phyloP scores from a whole-genome alignment of 345 rosid species.

The Acer negundo region DNA sequence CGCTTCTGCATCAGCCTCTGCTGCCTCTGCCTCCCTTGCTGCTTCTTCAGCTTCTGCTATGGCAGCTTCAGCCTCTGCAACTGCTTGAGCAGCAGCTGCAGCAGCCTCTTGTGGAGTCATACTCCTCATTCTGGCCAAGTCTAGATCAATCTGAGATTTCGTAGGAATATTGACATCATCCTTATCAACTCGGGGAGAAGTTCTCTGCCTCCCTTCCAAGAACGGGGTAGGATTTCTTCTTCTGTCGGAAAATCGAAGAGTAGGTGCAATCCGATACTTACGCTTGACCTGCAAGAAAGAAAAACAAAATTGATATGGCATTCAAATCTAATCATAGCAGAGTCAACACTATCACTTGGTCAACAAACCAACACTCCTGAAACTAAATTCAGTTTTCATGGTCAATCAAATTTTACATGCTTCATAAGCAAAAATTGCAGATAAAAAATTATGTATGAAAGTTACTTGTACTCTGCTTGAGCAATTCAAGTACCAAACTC shows the following conservation, averaged over 20 bases:
- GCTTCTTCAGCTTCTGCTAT: conserved; percentile 95
- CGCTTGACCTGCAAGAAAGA: conserved; percentile 71
- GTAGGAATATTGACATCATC: conserved; percentile 55
- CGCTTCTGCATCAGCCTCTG: conserved; percentile 94
- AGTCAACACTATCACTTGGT: neutral
- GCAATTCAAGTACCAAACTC: conserved; percentile 2
- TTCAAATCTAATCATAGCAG: conserved; percentile 4
- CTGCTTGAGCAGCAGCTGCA: conserved; percentile 85
- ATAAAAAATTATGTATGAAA: neutral
- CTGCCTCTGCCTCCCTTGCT: conserved; percentile 89
- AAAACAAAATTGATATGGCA: neutral
- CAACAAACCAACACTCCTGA: conserved; percentile 8
- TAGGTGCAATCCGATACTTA: conserved; percentile 75
- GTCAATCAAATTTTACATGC: neutral
- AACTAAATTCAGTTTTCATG: conserved; percentile 1
- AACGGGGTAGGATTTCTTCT: conserved; percentile 43
- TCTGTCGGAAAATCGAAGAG: conserved; percentile 50
- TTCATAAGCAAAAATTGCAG: neutral
- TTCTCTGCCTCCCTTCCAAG: conserved; percentile 48
- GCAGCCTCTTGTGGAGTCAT: conserved; percentile 89
- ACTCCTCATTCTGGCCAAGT: conserved; percentile 76
- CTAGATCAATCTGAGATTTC: conserved; percentile 75
- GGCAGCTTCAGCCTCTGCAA: conserved; percentile 92
- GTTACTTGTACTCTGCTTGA: neutral
- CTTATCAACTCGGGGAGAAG: conserved; percentile 52